These are phyloP conservation scores for Lactifluus echinatus DNA, from an alignment of 768 basidiomycete genomes.

Conservation along the genomic window DNA sequence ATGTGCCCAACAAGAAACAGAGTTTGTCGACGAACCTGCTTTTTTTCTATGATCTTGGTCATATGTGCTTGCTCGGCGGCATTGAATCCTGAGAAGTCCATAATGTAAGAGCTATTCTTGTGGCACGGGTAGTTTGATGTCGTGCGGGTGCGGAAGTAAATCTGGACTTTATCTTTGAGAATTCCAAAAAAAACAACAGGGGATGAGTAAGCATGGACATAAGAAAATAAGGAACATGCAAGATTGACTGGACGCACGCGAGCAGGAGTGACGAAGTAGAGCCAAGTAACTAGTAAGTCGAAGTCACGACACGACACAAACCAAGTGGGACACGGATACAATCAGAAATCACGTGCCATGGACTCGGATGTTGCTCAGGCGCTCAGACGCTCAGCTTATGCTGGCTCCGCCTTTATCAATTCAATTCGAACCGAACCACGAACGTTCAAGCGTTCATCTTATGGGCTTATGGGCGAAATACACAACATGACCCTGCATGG, in stretches of 20 bases:
- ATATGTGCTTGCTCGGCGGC: constrained; percentile 93
- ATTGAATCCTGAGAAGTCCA: constrained; percentile 92
- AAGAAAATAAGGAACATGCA: background rate
- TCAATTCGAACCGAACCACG: too few species aligned
- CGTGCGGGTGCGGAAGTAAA: background rate
- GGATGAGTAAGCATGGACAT: background rate
- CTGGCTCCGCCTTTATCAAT: too few species aligned
- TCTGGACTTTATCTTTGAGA: background rate
- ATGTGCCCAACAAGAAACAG: background rate
- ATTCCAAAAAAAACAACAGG: background rate
- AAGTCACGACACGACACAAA: too few species aligned
- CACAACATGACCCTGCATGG: too few species aligned
- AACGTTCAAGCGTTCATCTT: too few species aligned
- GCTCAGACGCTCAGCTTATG: too few species aligned
- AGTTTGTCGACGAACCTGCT: constrained; percentile 54
- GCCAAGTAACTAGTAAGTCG: too few species aligned
- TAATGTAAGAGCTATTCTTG: constrained; percentile 27
- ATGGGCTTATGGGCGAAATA: too few species aligned
- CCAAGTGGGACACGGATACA: too few species aligned
- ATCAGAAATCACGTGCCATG: too few species aligned
- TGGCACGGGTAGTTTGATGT: background rate
- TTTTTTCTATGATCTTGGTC: constrained; percentile 90
- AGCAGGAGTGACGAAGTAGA: background rate
- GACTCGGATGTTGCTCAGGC: too few species aligned
- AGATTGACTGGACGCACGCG: background rate